Conservation (phyloP, 2,329 filamentous ascomycete genomes). For the Thelonectria olida region DNA sequence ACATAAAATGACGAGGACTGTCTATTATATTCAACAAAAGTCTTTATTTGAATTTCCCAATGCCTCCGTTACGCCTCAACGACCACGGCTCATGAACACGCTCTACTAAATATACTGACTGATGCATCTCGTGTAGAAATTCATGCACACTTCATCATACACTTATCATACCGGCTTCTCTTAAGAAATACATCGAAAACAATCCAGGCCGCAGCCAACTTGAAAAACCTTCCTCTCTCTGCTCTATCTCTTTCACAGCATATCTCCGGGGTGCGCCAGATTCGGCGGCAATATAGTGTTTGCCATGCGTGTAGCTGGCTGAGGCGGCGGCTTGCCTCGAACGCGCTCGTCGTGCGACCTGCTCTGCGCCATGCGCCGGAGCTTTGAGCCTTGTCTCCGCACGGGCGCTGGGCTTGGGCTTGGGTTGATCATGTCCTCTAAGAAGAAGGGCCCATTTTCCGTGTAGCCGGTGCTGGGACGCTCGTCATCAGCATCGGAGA, state of each 20-base stretch:
- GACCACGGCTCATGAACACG: slow-evolving; percentile 9
- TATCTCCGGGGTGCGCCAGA: slow-evolving; percentile 48
- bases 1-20: not conserved
- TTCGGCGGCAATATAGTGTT: slow-evolving; percentile 46
- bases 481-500: slow-evolving; percentile 81
- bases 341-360: slow-evolving; percentile 46
- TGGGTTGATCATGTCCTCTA: slow-evolving; percentile 66
- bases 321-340: slow-evolving; percentile 48
- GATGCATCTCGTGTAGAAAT: slow-evolving; percentile 4
- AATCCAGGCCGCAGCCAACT: not conserved
- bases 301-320: slow-evolving; percentile 53
- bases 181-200: slow-evolving; percentile 1
- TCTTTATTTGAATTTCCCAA: not conserved
- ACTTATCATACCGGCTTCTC: slow-evolving; percentile 11
- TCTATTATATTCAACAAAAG: slow-evolving; percentile 13
- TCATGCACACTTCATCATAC: slow-evolving; percentile 23
- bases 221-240: not conserved
- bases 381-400: slow-evolving; percentile 61
- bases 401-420: slow-evolving; percentile 53
- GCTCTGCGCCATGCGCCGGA: slow-evolving; percentile 44
- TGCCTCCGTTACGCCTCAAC: not conserved
- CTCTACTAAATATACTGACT: not conserved
- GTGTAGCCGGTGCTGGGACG: slow-evolving; percentile 50
- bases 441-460: slow-evolving; percentile 59
- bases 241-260: slow-evolving; percentile 40